Conservation (phyloP, 139 green algal species). For the Chlamydomonas incerta region DNA sequence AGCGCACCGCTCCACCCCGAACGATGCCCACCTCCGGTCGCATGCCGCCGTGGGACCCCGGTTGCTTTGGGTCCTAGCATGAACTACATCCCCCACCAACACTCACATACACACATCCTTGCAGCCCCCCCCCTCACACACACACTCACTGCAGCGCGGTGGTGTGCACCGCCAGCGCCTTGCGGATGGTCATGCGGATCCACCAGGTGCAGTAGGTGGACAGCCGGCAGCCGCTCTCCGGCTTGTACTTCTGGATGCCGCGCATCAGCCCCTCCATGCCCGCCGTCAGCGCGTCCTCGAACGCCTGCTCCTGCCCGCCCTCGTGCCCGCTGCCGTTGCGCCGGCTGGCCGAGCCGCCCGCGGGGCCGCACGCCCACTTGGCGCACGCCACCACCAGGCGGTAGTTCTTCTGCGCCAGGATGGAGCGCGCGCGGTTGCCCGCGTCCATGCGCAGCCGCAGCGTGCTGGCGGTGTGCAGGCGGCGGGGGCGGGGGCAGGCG, state of each 20-base stretch:
- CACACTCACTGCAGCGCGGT: too few species aligned
- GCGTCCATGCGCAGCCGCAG: slow-evolving; percentile 3
- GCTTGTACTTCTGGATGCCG: slow-evolving; percentile 87
- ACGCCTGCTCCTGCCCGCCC: neutral
- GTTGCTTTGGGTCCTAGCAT: too few species aligned
- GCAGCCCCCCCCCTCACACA: too few species aligned
- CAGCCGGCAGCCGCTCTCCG: slow-evolving; percentile 84
- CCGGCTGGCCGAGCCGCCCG: neutral
- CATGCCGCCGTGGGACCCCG: too few species aligned
- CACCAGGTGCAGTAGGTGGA: slow-evolving; percentile 96
- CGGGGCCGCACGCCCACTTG: slow-evolving; percentile 41
- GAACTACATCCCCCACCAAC: too few species aligned
- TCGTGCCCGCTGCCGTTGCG: neutral
- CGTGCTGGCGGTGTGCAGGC: neutral
- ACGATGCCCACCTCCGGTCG: too few species aligned
- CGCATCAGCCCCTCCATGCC: slow-evolving; percentile 78
- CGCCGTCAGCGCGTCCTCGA: slow-evolving; percentile 51
- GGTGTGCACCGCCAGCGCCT: too few species aligned
- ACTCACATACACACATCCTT: too few species aligned
- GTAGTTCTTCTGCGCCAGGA: slow-evolving; percentile 34
- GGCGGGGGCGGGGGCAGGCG: too few species aligned
- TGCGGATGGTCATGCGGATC: slow-evolving; percentile 66
- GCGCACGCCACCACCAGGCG: slow-evolving; percentile 88
- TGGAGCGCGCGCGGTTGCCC: slow-evolving; percentile 4
- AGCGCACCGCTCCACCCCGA: too few species aligned